Conservation (phyloP, 2,329 filamentous ascomycete genomes). For the Emergomyces orientalis region DNA sequence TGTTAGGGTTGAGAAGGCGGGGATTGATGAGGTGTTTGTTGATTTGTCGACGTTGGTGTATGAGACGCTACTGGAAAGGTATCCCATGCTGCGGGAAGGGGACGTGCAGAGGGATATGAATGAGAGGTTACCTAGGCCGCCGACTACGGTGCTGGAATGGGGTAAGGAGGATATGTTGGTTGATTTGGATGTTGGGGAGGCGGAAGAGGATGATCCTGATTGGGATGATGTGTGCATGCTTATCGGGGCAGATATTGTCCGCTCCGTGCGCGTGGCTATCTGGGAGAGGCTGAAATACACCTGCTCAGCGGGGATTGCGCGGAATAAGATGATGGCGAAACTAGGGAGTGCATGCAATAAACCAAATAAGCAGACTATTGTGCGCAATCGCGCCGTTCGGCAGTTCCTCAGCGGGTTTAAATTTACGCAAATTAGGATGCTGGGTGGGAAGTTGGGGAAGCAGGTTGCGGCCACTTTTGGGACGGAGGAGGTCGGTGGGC, state of each 20-base stretch:
- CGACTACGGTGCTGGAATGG: slow-evolving; percentile 70
- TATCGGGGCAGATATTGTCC: slow-evolving; percentile 81
- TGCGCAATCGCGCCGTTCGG: slow-evolving; percentile 71
- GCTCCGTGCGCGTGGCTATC: slow-evolving; percentile 61
- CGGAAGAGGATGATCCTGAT: slow-evolving; percentile 73
- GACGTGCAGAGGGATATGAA: slow-evolving; percentile 48
- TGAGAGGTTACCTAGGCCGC: slow-evolving; percentile 63
- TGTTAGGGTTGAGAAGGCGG: slow-evolving; percentile 74
- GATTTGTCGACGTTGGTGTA: slow-evolving; percentile 83
- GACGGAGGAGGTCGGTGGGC: slow-evolving; percentile 67
- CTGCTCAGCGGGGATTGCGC: slow-evolving; percentile 78
- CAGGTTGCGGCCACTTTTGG: slow-evolving; percentile 72
- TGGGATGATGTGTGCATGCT: slow-evolving; percentile 91
- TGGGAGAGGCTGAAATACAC: slow-evolving; percentile 70
- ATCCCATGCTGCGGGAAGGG: slow-evolving; percentile 55
- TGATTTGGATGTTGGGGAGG: slow-evolving; percentile 62
- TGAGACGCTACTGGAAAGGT: slow-evolving; percentile 61
- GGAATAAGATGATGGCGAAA: slow-evolving; percentile 94
- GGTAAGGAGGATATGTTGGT: slow-evolving; percentile 64
- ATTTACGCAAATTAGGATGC: slow-evolving; percentile 85
- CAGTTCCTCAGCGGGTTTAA: slow-evolving; percentile 78
- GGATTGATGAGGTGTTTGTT: slow-evolving; percentile 91
- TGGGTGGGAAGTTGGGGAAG: slow-evolving; percentile 92
- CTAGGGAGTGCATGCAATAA: slow-evolving; percentile 86
- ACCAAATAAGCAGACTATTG: slow-evolving; percentile 87